Base-by-base conservation (phyloP, 192 early-diverging fungal genomes). In the Chytriomyces confervae region DNA sequence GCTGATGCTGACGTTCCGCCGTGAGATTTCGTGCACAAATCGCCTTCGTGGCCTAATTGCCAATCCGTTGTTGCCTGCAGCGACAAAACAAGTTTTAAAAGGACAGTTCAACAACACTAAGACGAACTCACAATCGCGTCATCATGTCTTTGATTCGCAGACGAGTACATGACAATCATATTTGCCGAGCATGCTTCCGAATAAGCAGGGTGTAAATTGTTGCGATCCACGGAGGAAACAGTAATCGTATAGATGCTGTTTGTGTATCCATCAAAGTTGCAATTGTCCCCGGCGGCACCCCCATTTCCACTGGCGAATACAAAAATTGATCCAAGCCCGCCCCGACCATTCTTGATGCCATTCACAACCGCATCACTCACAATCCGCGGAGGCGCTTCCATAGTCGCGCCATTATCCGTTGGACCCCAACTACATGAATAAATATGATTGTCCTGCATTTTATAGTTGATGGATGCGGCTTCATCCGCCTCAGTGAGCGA, bases 351-450 rank as follows among this genome's bases (percentile, higher is more conserved):
- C 7, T 86, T 78, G 27, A 96, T 89, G 16, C 98, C 98, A 63
- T 95, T 94, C 29, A 90, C 69, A 24, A 99, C 92, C 6, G 98
- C 97, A 24, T 97, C 91, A 63, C 87, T 77, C 11, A 98, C 89
- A 2, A 96, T 77, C 8, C 89, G 82, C 27, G 91, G 87, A 10
- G 98, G 98, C 2, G 91, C 95, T 50, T 96, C 96, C 77, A 94
- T 92, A 0, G 92, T 85, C 53, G 80, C 79, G 6, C 98, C 98
- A 77, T 95, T 88, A 77, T 99, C 98, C 46, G 88, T 85, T 45
- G 98, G 97, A 0, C 97, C 97, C 97, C 97, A 99, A 50, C 91
- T 92, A 83, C 97, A 98, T 16, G 94, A 95, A 84, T 97, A 99
- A 69, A 99, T 98, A 61, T 95, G 90, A 81, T 94, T 99, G 16